Conservation (phyloP, 495 filamentous ascomycete species). For the Lineolata rhizophorae region DNA sequence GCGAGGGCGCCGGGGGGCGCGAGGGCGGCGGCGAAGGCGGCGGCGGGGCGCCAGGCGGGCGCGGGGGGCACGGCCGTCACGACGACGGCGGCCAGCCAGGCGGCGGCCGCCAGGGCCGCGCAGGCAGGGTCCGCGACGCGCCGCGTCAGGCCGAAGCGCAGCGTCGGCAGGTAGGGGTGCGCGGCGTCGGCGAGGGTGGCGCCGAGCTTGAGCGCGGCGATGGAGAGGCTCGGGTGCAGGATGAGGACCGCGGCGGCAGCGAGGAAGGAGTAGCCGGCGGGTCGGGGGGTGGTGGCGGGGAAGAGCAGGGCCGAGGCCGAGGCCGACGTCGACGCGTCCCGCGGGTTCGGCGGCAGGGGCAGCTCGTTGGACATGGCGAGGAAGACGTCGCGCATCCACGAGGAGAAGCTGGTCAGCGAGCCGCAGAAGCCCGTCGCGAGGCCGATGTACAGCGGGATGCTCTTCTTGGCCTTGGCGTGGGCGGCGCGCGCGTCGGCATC, state of each 20-base stretch:
- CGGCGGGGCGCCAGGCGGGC: conserved; percentile 50
- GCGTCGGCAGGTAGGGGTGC: conserved; percentile 25
- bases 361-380: conserved; percentile 63
- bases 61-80: conserved; percentile 57
- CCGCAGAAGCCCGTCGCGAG: conserved; percentile 89
- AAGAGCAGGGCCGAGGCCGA: conserved; percentile 1
- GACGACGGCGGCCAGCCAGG: conserved; percentile 63
- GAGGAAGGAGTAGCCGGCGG: conserved; percentile 64
- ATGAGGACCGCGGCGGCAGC: conserved; percentile 52
- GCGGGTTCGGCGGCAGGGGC: conserved; percentile 17
- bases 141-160: conserved; percentile 34
- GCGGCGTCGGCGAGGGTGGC: conserved; percentile 53
- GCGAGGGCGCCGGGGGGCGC: conserved; percentile 60
- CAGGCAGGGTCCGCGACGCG: conserved; percentile 37
- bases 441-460: conserved; percentile 76
- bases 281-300: conserved; percentile 22
- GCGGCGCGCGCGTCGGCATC: conserved; percentile 5
- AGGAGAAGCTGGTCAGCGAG: conserved; percentile 77
- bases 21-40: conserved; percentile 62
- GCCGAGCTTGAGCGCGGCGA: conserved; percentile 47
- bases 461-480: conserved; percentile 36
- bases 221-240: conserved; percentile 35
- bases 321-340: conserved; percentile 17
- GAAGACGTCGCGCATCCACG: conserved; percentile 70
- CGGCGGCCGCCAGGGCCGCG: conserved; percentile 41